These are phyloP conservation scores for Gossypium gossypioides DNA, from an alignment of 441 rosid genomes.

Conservation along the genomic window DNA sequence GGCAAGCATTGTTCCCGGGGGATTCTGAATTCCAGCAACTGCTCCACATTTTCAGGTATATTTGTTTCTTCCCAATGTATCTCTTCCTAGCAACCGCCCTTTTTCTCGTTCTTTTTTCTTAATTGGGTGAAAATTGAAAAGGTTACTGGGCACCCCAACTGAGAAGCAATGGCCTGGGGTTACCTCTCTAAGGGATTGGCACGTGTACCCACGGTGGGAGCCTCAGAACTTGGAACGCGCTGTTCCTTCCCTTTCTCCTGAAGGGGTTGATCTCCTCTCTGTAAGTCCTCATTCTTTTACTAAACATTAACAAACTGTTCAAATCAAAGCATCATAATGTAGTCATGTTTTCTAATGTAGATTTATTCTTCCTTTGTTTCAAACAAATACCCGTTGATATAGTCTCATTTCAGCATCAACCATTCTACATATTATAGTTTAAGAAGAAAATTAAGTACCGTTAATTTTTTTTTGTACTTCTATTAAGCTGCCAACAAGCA, in stretches of 20 bases:
- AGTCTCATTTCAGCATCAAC: background rate
- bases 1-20: constrained; percentile 87
- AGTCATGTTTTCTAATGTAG: background rate
- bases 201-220: constrained; percentile 85
- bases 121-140: constrained; percentile 8
- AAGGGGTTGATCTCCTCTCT: constrained; percentile 81
- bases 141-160: constrained; percentile 84
- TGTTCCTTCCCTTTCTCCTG: constrained; percentile 61
- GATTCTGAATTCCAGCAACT: constrained; percentile 91
- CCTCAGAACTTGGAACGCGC: constrained; percentile 63
- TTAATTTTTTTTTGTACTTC: background rate
- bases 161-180: constrained; percentile 90
- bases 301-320: background rate
- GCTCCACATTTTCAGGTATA: constrained; percentile 83
- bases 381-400: background rate
- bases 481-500: background rate
- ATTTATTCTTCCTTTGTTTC: background rate
- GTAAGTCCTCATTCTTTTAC: constrained; percentile 26
- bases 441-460: background rate
- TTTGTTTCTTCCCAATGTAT: background rate
- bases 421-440: background rate
- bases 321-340: background rate
- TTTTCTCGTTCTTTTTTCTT: background rate
- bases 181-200: constrained; percentile 73
- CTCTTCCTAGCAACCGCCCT: background rate